A percentile compares a stretch with the other conserved stretches of the same genome.
phyloP scores from a whole-genome alignment of 1,284 basidiomycete species.

The Cutaneotrichosporon sp. region DNA sequence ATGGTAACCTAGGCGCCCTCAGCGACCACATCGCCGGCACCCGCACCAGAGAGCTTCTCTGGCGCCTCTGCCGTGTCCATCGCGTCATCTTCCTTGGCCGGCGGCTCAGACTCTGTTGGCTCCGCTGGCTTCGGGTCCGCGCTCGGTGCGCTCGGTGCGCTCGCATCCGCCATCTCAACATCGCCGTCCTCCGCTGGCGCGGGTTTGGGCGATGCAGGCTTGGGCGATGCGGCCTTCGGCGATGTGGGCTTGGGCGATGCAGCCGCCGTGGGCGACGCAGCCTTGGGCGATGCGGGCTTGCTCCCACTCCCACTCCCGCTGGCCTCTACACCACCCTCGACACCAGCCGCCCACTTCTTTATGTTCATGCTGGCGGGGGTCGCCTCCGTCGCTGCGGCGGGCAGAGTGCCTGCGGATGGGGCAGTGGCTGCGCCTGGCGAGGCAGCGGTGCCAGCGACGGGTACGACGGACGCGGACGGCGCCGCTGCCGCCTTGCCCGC shows the following conservation, averaged over 20 bases:
- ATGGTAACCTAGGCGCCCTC: slow-evolving; percentile 23
- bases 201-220: background rate
- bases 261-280: no score
- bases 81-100: background rate
- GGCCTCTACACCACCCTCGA: slow-evolving; percentile 10
- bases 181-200: slow-evolving; percentile 13
- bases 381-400: background rate
- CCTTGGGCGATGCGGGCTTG: no score
- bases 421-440: background rate
- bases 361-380: slow-evolving; percentile 17
- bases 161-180: slow-evolving; percentile 24
- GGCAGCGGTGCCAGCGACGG: slow-evolving; percentile 4
- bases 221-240: no score
- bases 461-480: background rate
- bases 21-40: slow-evolving; percentile 28
- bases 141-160: no score
- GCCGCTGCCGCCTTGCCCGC: background rate
- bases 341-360: slow-evolving; percentile 24
- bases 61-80: background rate
- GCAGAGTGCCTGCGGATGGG: slow-evolving; percentile 2
- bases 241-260: slow-evolving; percentile 1
- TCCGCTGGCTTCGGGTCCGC: background rate
- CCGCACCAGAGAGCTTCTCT: slow-evolving; percentile 18
- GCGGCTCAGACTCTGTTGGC: no score
- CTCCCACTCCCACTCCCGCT: background rate